phyloP scores from a whole-genome alignment of 1,284 basidiomycete species.

The Rhodotorula sp. region DNA sequence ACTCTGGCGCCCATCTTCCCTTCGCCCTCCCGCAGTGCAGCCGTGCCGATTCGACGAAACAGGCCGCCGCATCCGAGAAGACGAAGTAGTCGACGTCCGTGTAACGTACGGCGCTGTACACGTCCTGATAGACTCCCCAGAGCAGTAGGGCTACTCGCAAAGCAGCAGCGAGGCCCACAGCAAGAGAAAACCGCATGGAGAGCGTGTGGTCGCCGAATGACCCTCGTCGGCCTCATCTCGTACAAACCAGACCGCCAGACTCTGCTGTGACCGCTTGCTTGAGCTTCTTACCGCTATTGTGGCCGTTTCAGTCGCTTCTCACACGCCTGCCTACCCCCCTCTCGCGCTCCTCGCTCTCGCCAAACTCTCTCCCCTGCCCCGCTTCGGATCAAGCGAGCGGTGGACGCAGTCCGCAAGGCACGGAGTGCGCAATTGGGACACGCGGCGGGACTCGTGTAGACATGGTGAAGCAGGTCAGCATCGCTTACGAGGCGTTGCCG shows the following conservation, averaged over 20 bases:
- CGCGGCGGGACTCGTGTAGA: no score
- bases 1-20: slow-evolving; percentile 6
- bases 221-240: neutral
- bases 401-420: neutral
- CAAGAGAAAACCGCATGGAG: slow-evolving; percentile 17
- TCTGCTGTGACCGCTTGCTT: no score
- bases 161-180: slow-evolving; percentile 10
- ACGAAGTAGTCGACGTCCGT: slow-evolving; percentile 97
- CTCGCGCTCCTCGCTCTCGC: neutral
- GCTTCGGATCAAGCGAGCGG: neutral
- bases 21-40: slow-evolving; percentile 3
- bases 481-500: slow-evolving; percentile 37
- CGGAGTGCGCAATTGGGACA: no score
- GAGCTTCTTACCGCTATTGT: neutral
- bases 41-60: slow-evolving; percentile 53
- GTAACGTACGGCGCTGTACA: slow-evolving; percentile 69
- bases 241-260: no score
- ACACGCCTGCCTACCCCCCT: neutral
- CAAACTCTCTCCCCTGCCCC: neutral
- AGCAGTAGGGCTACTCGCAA: slow-evolving; percentile 18
- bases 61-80: slow-evolving; percentile 84
- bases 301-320: neutral
- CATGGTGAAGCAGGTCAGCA: slow-evolving; percentile 10
- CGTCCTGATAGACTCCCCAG: slow-evolving; percentile 34
- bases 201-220: neutral